phyloP scores from a whole-genome alignment of 176 grass and related monocot genomes.

The Triticum timopheevii region DNA sequence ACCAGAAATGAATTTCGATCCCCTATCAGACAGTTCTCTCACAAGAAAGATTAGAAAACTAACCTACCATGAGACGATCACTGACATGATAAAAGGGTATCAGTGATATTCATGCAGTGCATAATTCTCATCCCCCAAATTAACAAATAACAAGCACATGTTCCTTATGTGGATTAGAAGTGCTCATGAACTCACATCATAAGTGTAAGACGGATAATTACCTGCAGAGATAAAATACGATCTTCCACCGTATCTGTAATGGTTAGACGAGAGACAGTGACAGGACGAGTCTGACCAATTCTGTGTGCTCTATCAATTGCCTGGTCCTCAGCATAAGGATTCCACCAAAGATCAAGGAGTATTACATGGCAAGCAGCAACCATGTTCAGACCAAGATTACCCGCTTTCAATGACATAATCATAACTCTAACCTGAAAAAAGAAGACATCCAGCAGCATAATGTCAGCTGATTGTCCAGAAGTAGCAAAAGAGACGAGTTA shows the following conservation, averaged over 20 bases:
- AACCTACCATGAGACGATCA: neutral
- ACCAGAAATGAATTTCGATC: neutral
- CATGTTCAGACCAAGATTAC: slow-evolving; percentile 92
- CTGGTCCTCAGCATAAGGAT: slow-evolving; percentile 87
- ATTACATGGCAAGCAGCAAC: slow-evolving; percentile 92
- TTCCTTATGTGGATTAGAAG: neutral
- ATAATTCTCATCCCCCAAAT: neutral
- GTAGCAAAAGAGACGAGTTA: slow-evolving; percentile 9
- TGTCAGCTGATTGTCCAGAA: neutral
- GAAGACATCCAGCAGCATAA: neutral
- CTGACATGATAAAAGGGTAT: slow-evolving; percentile 2
- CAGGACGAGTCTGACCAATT: slow-evolving; percentile 82
- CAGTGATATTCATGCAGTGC: neutral
- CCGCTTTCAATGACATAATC: slow-evolving; percentile 95
- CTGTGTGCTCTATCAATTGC: slow-evolving; percentile 87
- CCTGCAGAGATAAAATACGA: slow-evolving; percentile 91
- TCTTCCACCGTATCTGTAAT: slow-evolving; percentile 87
- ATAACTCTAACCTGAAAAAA: slow-evolving; percentile 82
- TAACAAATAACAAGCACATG: neutral
- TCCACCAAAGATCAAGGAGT: slow-evolving; percentile 98
- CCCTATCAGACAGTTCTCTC: neutral
- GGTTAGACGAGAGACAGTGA: slow-evolving; percentile 79
- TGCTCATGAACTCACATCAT: neutral
- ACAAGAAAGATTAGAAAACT: neutral
- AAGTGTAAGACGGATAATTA: slow-evolving; percentile 24